A percentile compares a stretch with the other conserved stretches of the same genome.
These are phyloP conservation scores for Acanthamoeba castellanii DNA, from an alignment of 208 protist species.

Conservation along the genomic window DNA sequence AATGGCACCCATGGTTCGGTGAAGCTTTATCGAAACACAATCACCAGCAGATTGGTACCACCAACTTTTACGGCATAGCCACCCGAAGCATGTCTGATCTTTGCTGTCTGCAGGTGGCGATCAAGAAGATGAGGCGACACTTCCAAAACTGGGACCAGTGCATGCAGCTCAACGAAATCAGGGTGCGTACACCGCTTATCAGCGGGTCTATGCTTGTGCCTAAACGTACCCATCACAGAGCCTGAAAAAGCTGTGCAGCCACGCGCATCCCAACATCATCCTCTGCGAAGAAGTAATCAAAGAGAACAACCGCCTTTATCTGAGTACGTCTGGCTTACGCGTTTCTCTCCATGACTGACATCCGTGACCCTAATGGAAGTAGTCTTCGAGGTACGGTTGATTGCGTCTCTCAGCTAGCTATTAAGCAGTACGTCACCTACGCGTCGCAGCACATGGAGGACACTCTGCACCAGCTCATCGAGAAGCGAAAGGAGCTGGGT, in stretches of 20 bases:
- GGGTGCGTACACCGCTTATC: neutral
- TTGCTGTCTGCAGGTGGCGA: neutral
- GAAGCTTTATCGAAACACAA: neutral
- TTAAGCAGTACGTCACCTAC: neutral
- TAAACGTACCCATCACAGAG: neutral
- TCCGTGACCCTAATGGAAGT: neutral
- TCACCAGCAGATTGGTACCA: constrained; percentile 1
- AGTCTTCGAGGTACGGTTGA: constrained; percentile 33
- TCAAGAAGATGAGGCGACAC: neutral
- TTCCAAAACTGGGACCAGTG: neutral
- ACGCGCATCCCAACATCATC: constrained; percentile 26
- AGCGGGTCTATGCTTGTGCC: neutral
- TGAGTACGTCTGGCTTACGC: neutral
- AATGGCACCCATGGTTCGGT: constrained; percentile 4
- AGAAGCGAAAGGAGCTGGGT: neutral
- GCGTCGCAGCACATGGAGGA: constrained; percentile 19
- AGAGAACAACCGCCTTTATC: constrained; percentile 12
- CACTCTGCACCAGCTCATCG: neutral
- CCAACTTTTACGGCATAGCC: too few species aligned
- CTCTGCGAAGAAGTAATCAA: constrained; percentile 4
- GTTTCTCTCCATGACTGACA: neutral
- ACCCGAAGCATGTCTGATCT: too few species aligned
- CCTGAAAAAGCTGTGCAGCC: neutral
- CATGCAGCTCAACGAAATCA: neutral
- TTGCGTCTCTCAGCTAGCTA: neutral